Percentiles rank a stretch among this genome's conserved stretches.
Conservation (phyloP, 495 filamentous ascomycete species). For the Saxophila tyrrhenica region DNA sequence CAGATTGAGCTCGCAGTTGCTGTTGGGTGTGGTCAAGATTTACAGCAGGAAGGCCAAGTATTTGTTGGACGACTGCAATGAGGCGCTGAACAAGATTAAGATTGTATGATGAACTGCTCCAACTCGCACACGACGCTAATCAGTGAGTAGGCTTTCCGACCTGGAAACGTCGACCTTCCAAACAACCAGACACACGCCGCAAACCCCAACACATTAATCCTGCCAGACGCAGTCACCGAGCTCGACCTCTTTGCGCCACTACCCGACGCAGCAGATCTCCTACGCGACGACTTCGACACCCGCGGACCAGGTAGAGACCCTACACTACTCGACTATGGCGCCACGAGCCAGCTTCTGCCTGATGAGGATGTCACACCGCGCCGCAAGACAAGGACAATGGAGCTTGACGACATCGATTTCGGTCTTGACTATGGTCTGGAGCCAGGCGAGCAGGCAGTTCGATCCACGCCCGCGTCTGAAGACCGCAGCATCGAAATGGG, state of each 20-base stretch:
- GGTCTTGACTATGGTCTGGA: slow-evolving; percentile 50
- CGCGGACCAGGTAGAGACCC: slow-evolving; percentile 20
- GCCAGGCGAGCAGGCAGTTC: slow-evolving; percentile 42
- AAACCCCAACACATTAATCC: slow-evolving; percentile 35
- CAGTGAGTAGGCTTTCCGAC: slow-evolving; percentile 27
- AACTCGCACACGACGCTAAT: slow-evolving; percentile 5
- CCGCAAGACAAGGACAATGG: neutral
- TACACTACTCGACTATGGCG: slow-evolving; percentile 28
- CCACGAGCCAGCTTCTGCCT: slow-evolving; percentile 26
- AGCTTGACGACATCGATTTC: slow-evolving; percentile 46
- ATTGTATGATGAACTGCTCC: no score
- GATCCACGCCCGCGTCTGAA: slow-evolving; percentile 30
- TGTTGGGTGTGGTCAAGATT: slow-evolving; percentile 91
- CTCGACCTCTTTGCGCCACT: slow-evolving; percentile 59
- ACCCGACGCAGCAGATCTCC: slow-evolving; percentile 30
- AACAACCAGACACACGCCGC: slow-evolving; percentile 34
- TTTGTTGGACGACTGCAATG: slow-evolving; percentile 90
- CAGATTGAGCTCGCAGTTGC: slow-evolving; percentile 82
- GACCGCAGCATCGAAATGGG: slow-evolving; percentile 70
- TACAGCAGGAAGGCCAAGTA: slow-evolving; percentile 96
- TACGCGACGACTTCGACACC: slow-evolving; percentile 19
- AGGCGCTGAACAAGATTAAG: slow-evolving; percentile 93
- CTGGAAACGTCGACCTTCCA: slow-evolving; percentile 44
- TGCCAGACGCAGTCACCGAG: slow-evolving; percentile 82
- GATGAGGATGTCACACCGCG: slow-evolving; percentile 10